A percentile compares a stretch with the other conserved stretches of the same genome.
Conservation (phyloP, 2,329 filamentous ascomycete species). For the Ploettnerulaceae sp. region DNA sequence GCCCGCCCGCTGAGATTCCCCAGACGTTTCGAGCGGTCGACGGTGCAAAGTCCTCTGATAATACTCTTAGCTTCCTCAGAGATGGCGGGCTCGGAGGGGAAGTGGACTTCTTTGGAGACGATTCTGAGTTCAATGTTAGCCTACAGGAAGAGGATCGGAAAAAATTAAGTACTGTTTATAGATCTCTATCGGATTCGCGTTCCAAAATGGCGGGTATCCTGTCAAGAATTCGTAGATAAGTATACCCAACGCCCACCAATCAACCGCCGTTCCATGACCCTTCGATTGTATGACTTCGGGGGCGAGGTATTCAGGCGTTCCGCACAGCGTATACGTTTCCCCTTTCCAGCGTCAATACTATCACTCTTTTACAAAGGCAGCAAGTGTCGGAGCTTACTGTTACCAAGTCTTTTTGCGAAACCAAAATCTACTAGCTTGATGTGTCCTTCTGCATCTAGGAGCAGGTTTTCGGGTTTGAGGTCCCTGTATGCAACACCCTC, state of each 20-base stretch:
- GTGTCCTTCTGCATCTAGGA: constrained; percentile 72
- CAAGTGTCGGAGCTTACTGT: constrained; percentile 37
- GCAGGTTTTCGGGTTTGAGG: constrained; percentile 76
- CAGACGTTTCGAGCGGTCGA: constrained; percentile 71
- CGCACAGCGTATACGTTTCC: constrained; percentile 80
- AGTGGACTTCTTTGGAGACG: constrained; percentile 70
- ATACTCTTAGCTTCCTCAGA: constrained; percentile 67
- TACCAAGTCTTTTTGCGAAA: constrained; percentile 73
- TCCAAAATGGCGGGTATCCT: constrained; percentile 82
- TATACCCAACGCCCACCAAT: constrained; percentile 86
- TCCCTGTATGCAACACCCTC: constrained; percentile 78
- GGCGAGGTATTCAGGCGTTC: constrained; percentile 78
- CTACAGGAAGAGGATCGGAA: not conserved
- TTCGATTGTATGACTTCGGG: constrained; percentile 83
- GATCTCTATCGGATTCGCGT: constrained; percentile 81
- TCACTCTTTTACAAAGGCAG: not conserved
- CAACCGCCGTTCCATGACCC: constrained; percentile 69
- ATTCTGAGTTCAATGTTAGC: constrained; percentile 48
- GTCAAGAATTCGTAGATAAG: constrained; percentile 81
- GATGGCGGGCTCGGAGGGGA: constrained; percentile 60
- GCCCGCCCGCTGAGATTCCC: constrained; percentile 76
- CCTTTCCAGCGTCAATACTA: constrained; percentile 34
- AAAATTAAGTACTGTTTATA: constrained; percentile 62
- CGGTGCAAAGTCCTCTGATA: constrained; percentile 70
- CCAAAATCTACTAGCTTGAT: constrained; percentile 82